These are phyloP conservation scores for Ustilago curta DNA, from an alignment of 1,284 basidiomycete genomes.

Conservation along the genomic window DNA sequence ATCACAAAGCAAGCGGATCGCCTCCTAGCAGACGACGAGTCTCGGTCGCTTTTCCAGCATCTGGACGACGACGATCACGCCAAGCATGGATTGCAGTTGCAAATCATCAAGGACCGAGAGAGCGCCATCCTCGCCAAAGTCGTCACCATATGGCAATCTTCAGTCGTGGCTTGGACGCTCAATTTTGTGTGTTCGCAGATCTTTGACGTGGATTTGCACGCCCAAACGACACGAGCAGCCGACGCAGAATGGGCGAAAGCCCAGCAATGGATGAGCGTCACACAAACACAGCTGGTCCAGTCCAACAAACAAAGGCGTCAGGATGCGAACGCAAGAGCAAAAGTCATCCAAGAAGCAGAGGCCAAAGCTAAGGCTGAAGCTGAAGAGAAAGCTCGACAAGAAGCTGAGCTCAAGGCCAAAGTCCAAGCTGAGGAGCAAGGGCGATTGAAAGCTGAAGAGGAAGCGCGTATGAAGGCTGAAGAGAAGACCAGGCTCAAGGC, in stretches of 20 bases:
- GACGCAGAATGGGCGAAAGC: background rate
- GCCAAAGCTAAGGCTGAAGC: slow-evolving; percentile 4
- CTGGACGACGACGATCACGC: background rate
- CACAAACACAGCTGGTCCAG: background rate
- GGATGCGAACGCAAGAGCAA: slow-evolving; percentile 14
- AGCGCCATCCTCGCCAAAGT: slow-evolving; percentile 13
- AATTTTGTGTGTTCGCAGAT: slow-evolving; percentile 14
- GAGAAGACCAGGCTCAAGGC: slow-evolving; percentile 3
- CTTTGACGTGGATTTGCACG: slow-evolving; percentile 9
- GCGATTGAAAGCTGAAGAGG: slow-evolving; percentile 1
- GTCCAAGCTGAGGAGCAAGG: background rate
- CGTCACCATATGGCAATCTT: slow-evolving; percentile 23
- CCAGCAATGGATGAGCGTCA: slow-evolving; percentile 13
- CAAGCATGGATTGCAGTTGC: slow-evolving; percentile 5
- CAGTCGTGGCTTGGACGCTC: slow-evolving; percentile 29
- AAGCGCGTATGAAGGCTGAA: slow-evolving; percentile 7
- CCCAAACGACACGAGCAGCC: background rate
- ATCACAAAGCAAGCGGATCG: background rate
- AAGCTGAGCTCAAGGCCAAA: background rate
- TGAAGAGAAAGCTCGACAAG: background rate
- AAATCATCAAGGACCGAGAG: slow-evolving; percentile 20
- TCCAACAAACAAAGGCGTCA: slow-evolving; percentile 5
- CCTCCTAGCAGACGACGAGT: slow-evolving; percentile 13
- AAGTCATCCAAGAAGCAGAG: slow-evolving; percentile 8
- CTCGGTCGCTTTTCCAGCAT: slow-evolving; percentile 6